phyloP scores from a whole-genome alignment of 495 filamentous ascomycete species.

The Parachaetomium inaequale region DNA sequence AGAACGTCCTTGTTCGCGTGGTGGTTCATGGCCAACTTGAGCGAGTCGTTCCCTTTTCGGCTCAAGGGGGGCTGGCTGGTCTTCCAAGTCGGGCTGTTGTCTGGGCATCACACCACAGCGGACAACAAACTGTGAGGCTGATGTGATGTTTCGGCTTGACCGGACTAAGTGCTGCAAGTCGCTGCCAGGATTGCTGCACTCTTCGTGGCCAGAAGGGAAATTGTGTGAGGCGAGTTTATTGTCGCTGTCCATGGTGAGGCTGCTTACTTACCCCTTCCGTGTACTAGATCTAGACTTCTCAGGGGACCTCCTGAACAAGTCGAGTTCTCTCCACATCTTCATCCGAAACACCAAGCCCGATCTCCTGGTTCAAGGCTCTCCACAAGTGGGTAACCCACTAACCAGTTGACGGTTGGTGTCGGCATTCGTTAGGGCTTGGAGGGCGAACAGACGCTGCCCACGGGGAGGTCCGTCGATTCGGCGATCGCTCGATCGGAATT shows the following conservation, averaged over 20 bases:
- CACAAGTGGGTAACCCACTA: neutral
- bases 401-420: neutral
- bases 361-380: neutral
- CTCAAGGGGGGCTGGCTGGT: neutral
- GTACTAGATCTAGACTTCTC: neutral
- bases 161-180: neutral
- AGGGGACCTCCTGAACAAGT: neutral
- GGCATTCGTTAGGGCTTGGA: neutral
- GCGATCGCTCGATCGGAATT: neutral
- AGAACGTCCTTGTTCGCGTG: neutral
- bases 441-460: neutral
- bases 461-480: neutral
- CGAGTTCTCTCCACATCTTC: neutral
- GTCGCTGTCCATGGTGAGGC: neutral
- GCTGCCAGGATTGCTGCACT: neutral
- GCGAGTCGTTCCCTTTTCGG: neutral
- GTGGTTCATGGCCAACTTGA: neutral
- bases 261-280: neutral
- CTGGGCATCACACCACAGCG: too few species aligned
- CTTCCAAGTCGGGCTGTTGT: neutral
- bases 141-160: constrained; percentile 1
- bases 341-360: neutral
- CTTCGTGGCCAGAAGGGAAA: neutral
- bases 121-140: neutral
- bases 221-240: neutral